These are phyloP conservation scores for Teunomyces pallodes DNA, from an alignment of 805 yeast species.

Conservation along the genomic window DNA sequence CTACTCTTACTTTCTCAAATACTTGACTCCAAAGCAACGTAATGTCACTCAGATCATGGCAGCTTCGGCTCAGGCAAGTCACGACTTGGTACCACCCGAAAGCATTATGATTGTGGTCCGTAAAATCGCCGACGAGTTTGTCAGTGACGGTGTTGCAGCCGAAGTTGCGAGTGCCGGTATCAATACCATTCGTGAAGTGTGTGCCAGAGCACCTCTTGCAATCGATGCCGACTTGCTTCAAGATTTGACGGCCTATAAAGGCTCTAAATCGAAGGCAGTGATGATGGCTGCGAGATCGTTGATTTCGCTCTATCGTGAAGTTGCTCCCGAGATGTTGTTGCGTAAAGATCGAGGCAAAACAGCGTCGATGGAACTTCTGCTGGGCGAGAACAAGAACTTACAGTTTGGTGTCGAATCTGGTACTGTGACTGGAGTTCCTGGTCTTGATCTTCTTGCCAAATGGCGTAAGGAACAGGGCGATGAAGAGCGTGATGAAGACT, in stretches of 20 bases:
- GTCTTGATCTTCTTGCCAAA: constrained; percentile 82
- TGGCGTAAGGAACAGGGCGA: constrained; percentile 71
- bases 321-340: constrained; percentile 93
- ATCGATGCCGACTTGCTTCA: constrained; percentile 85
- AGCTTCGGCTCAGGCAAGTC: constrained; percentile 94
- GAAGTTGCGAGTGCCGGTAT: constrained; percentile 98
- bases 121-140: constrained; percentile 95
- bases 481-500: constrained; percentile 47
- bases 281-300: constrained; percentile 91
- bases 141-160: constrained; percentile 96
- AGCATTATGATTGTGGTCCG: constrained; percentile 74
- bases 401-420: constrained; percentile 73
- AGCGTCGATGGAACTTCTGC: constrained; percentile 79
- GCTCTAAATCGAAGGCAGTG: constrained; percentile 91
- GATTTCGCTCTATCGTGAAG: constrained; percentile 83
- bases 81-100: constrained; percentile 97
- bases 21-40: constrained; percentile 88
- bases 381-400: constrained; percentile 45
- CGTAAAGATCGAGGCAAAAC: constrained; percentile 90
- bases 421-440: constrained; percentile 75
- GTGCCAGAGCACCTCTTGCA: constrained; percentile 91
- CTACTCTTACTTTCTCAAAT: constrained; percentile 84
- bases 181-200: constrained; percentile 90
- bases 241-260: constrained; percentile 86
- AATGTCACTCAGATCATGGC: constrained; percentile 97